Conservation (phyloP, 768 basidiomycete species). For the Rhizopogon roseolus region DNA sequence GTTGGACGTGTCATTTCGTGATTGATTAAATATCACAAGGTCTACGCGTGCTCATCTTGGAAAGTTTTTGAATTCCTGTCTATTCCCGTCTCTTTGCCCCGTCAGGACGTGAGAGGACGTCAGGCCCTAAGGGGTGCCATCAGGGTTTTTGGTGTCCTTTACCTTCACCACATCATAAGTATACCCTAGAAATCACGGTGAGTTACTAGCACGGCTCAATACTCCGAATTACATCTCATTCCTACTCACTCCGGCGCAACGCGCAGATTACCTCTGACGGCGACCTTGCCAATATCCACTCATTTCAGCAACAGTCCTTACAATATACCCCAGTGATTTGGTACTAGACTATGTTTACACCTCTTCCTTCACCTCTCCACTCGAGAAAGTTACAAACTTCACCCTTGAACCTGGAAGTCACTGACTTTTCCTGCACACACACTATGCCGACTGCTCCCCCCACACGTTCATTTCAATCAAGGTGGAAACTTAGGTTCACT, state of each 20-base stretch:
- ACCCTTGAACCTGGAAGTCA: neutral
- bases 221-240: neutral
- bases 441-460: neutral
- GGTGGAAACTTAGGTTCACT: slow-evolving; percentile 35
- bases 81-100: too few species aligned
- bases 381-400: slow-evolving; percentile 6
- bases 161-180: too few species aligned
- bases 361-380: slow-evolving; percentile 37
- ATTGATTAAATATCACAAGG: too few species aligned
- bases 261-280: neutral
- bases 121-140: too few species aligned
- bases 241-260: too few species aligned
- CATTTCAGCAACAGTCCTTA: slow-evolving; percentile 27
- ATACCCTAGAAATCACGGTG: neutral
- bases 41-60: too few species aligned
- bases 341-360: slow-evolving; percentile 32
- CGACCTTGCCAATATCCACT: slow-evolving; percentile 7
- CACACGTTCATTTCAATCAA: slow-evolving; percentile 9
- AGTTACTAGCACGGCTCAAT: neutral
- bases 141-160: too few species aligned
- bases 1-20: too few species aligned
- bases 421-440: slow-evolving; percentile 2
- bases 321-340: slow-evolving; percentile 4
- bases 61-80: too few species aligned
- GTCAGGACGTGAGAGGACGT: too few species aligned